phyloP scores from a whole-genome alignment of 164 flowering plant genomes.

The Warburgia ugandensis region DNA sequence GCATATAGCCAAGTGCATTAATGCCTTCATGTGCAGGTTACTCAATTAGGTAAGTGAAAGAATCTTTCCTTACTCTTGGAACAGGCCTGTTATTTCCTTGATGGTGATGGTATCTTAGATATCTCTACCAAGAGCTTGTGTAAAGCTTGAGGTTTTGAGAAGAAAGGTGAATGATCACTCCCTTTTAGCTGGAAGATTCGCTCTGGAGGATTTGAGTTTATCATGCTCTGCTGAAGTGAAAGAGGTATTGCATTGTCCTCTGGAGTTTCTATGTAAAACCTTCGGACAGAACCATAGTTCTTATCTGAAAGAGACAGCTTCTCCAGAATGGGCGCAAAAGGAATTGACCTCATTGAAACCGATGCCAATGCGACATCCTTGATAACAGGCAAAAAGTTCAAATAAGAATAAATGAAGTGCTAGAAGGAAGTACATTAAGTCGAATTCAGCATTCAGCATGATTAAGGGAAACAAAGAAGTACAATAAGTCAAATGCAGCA shows the following conservation, averaged over 20 bases:
- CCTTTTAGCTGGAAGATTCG: conserved; percentile 73
- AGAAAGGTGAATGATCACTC: conserved; percentile 93
- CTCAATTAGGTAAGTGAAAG: too few relatives aligned
- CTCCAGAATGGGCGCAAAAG: conserved; percentile 82
- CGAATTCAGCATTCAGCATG: too few relatives aligned
- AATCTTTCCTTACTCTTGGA: too few relatives aligned
- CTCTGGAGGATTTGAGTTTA: conserved; percentile 65
- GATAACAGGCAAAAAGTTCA: conserved; percentile 2
- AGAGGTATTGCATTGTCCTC: conserved; percentile 78
- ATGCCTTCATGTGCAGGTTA: too few relatives aligned
- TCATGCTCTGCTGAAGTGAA: conserved; percentile 61
- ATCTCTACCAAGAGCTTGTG: conserved; percentile 81
- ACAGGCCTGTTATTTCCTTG: too few relatives aligned
- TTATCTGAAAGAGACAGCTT: conserved; percentile 67
- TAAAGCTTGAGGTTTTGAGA: conserved; percentile 92
- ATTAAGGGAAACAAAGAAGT: too few relatives aligned
- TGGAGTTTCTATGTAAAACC: conserved; percentile 75
- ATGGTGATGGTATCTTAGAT: conserved; percentile 37
- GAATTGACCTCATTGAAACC: conserved; percentile 89
- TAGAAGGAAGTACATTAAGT: too few relatives aligned
- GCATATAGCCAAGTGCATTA: too few relatives aligned
- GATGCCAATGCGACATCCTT: conserved; percentile 93
- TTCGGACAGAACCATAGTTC: conserved; percentile 73
- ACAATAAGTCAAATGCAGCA: too few relatives aligned
- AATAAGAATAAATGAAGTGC: too few relatives aligned